These are phyloP conservation scores for Pseudisothecium myosuroides DNA, from an alignment of 225 moss, liverwort and hornwort species.

Conservation along the genomic window DNA sequence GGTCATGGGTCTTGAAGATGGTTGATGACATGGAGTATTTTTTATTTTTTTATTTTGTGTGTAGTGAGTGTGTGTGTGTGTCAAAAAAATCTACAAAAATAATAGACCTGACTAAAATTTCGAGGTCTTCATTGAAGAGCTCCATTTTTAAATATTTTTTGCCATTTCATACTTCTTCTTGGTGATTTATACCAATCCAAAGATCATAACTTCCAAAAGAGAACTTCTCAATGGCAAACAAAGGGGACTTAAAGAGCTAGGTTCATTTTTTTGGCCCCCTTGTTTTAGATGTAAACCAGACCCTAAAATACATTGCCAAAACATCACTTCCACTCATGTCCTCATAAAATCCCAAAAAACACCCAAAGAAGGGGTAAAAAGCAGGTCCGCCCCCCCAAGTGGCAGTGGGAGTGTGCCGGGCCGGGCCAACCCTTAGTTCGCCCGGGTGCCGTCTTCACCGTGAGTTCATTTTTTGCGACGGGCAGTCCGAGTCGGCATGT, in stretches of 20 bases:
- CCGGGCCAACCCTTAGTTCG: neutral
- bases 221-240: neutral
- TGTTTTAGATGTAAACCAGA: neutral
- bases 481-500: neutral
- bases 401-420: neutral
- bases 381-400: neutral
- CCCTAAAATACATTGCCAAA: neutral
- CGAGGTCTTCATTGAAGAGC: rapidly evolving
- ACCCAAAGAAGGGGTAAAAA: neutral
- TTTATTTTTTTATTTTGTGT: no score
- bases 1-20: rapidly evolving
- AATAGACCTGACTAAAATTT: rapidly evolving
- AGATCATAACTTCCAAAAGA: rapidly evolving
- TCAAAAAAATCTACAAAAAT: rapidly evolving
- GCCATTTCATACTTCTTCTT: rapidly evolving
- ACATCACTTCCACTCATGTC: neutral
- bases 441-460: neutral
- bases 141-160: no score
- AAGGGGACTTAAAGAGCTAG: neutral
- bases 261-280: neutral
- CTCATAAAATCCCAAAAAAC: neutral
- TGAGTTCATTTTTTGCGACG: neutral
- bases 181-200: neutral
- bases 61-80: no score
- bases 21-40: rapidly evolving